Evolutionary conservation across 1,284 basidiomycete genomes (phyloP).

Genomic region (Exobasidium cylindrosporum): DNA sequence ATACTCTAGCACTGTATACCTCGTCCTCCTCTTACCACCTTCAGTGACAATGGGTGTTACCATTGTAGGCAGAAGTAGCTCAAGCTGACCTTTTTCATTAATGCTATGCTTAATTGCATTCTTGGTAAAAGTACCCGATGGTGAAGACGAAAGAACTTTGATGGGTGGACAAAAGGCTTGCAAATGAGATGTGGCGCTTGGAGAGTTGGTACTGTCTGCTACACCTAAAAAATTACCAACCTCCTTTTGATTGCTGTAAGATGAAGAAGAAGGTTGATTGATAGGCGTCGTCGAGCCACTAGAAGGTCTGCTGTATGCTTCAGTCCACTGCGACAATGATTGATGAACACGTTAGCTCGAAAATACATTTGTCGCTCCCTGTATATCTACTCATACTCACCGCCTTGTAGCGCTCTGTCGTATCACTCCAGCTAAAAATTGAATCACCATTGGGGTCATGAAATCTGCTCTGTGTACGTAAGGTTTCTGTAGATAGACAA

Average conservation of each 20-base stretch:
- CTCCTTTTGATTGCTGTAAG: not conserved
- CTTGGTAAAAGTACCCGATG: slow-evolving; percentile 30
- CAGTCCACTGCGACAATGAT: slow-evolving; percentile 24
- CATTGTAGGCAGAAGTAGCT: slow-evolving; percentile 41
- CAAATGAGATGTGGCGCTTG: not conserved
- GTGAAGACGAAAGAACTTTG: slow-evolving; percentile 12
- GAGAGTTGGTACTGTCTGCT: slow-evolving; percentile 7
- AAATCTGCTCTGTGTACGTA: slow-evolving; percentile 75
- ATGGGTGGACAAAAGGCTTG: not conserved
- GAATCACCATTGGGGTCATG: slow-evolving; percentile 66
- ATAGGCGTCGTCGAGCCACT: slow-evolving; percentile 32
- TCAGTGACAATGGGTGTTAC: slow-evolving; percentile 33
- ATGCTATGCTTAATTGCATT: slow-evolving; percentile 27
- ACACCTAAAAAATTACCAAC: not conserved
- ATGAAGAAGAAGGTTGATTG: not conserved
- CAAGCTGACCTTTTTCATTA: slow-evolving; percentile 32
- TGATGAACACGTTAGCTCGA: not conserved
- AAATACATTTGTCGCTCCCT: not conserved
- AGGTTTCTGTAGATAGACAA: slow-evolving; percentile 59
- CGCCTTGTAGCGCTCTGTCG: slow-evolving; percentile 45
- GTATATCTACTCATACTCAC: not conserved
- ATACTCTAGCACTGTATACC: slow-evolving; percentile 47
- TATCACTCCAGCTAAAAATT: slow-evolving; percentile 49
- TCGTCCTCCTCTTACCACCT: slow-evolving; percentile 30
- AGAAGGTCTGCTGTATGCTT: slow-evolving; percentile 36